Evolutionary conservation across 371 early-diverging fungal genomes (phyloP), one percentile per base, ranked within the genome.

Genomic region (Zychaea mexicana): DNA sequence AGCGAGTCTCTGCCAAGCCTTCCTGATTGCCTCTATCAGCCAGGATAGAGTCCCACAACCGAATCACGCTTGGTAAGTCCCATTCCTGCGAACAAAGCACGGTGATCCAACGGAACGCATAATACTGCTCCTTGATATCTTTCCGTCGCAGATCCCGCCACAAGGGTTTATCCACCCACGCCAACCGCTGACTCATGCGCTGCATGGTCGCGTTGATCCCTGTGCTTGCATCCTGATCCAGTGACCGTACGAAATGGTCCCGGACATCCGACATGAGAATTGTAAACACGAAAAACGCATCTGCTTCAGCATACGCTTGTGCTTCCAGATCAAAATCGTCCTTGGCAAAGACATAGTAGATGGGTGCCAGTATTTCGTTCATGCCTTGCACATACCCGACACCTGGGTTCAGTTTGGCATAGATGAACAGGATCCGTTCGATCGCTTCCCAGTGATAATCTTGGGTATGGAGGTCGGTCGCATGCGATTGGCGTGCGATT

Each of bases 351-450:
- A 93, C 88, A 52, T 91, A 94, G 69, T 94, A 95, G 24, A 95
- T 84, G 0, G 96, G 94, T 5, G 88, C 94, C 19, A 94, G 67
- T 31, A 95, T 71, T 67, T 94, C 92, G 68, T 94, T 94, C 96
- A 95, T 94, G 45, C 96, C 94, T 71, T 95, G 96, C 13, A 93
- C 90, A 70, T 95, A 95, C 0, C 93, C 91, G 5, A 92, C 88
- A 7, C 96, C 94, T 2, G 91, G 91, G 65, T 94, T 95, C 36
- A 94, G 69, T 65, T 91, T 90, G 17, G 93, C 91, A 72, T 90
- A 93, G 27, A 94, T 88, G 67, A 89, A 94, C 45, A 95, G 66
- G 17, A 95, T 85, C 10, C 96, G 82, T 66, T 91, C 93, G 58
- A 94, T 86, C 0, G 88, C 93, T 62, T 94, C 94, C 88, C 91